Base-by-base conservation (phyloP, 2,329 filamentous ascomycete species). In the Fusarium sp. region DNA sequence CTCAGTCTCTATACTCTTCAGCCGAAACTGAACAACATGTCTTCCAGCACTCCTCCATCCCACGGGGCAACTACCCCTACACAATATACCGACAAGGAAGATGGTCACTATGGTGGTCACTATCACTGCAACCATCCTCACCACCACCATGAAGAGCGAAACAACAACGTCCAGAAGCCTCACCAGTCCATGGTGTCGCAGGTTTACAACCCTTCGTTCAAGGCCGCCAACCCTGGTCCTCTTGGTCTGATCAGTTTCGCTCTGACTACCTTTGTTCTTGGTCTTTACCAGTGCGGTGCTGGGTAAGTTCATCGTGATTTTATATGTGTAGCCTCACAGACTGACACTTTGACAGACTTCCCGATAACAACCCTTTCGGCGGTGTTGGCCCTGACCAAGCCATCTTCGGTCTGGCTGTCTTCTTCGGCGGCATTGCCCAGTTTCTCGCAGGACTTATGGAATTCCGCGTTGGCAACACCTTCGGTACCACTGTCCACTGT, bases 351-450 rank as follows among this genome's bases (percentile, higher is more conserved):
- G n/a, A n/a, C n/a, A n/a, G 79, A 28, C 77, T 80, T 37, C 79
- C 79, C 30, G 70, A 63, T 18, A 75, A 76, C 23, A 77, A 80
- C 47, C 78, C 79, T 7, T 59, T 79, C 11, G 78, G 77, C 34
- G 64, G 43, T 18, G 75, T 80, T 25, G 79, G 79, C 5, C 79
- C 79, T 43, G 73, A 79, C 50, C 78, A 80, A 49, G 78, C 76
- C 50, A 75, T 80, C 59, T 80, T 80, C 32, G 79, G 79, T 8
- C 59, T 80, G 27, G 78, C 78, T 27, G 73, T 80, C 54, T 80
- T 80, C 55, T 91, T 91, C 77, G 90, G 90, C 77, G 90, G 90
- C 61, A 81, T 90, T 10, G 85, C 91, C n/a, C 90, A 92, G 77
- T 80, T 92, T 75, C 80, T 91, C 54, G 88, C 89, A 48, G 90